Percentiles rank a stretch among this genome's conserved stretches.
Conservation (phyloP, 495 filamentous ascomycete genomes). For the Hapsidospora chrysogenum region DNA sequence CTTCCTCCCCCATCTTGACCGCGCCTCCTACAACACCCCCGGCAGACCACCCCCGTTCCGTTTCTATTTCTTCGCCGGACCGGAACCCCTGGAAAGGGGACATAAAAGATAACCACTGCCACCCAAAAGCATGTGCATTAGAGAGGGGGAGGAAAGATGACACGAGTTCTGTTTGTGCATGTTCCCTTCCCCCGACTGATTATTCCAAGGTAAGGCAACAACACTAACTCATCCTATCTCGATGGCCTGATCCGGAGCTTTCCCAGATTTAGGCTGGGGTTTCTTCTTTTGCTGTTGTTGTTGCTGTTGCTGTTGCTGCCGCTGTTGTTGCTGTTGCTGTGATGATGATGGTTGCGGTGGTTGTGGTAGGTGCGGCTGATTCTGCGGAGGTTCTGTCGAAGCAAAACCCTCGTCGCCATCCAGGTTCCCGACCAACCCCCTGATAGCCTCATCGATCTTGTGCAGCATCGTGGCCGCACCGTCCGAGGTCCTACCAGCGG, state of each 20-base stretch:
- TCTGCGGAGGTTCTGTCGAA: background rate
- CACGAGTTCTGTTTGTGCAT: no score
- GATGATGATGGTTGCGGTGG: conserved; percentile 5
- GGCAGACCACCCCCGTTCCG: no score
- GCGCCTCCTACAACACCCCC: no score
- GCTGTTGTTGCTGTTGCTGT: conserved; percentile 5
- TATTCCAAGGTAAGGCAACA: no score
- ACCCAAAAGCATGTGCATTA: no score
- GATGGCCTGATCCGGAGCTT: background rate
- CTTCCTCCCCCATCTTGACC: no score
- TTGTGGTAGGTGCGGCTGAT: conserved; percentile 3
- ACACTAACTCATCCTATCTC: background rate
- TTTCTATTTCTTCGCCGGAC: no score
- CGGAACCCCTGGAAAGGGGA: no score
- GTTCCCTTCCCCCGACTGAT: no score
- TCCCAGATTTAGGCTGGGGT: background rate
- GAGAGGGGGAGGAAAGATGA: no score
- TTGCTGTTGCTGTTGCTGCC: conserved; percentile 9
- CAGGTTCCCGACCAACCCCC: conserved; percentile 8
- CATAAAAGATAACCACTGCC: no score
- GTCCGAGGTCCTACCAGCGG: conserved; percentile 12
- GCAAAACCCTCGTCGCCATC: background rate
- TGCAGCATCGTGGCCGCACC: conserved; percentile 15
- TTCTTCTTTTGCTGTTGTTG: conserved; percentile 7
- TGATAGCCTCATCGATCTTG: conserved; percentile 13